Base-by-base conservation (phyloP, 2,329 filamentous ascomycete genomes). In the Dothidotthia symphoricarpi region DNA sequence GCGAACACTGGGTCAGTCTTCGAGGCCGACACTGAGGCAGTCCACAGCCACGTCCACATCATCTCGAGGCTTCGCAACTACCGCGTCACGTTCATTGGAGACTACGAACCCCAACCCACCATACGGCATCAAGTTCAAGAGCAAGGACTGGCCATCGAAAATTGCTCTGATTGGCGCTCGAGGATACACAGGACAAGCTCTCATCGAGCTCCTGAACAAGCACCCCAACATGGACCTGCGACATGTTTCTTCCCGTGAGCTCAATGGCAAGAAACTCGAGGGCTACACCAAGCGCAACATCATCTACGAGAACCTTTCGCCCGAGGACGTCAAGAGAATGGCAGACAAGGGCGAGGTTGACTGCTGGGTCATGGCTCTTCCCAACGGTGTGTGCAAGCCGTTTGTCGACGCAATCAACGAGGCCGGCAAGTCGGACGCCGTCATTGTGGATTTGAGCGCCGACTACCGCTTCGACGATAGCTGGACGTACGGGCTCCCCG, bases 361-460 rank as follows among this genome's bases (percentile, higher is more conserved):
- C 72, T 93, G 87, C 71, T 97, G 90, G 90, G 87, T 97, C 29
- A 93, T 97, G 87, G 93, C 93, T 24, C 81, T 97, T 19, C 93
- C 91, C 29, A 98, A 97, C 61, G 87, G 88, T 45, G 88, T 95
- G 33, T 96, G 88, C 80, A 86, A 89, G 71, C 90, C 93, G 0
- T 98, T 85, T 54, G 85, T 97, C 8, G 88, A 97, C 49, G 91
- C 91, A 6, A 80, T 97, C 36, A 80, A 90, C 55, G 78, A 85
- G 59, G 80, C 77, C 22, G 81, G 81, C 41, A 73, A 72, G 34
- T 64, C 72, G 57, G 78, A 78, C 46, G 89, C 86, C 54, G 74
- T 97, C 27, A 86, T 97, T 52, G 77, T 98, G 30, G 93, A 98
- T 66, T 78, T 98, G 24, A 95, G 89, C n/a, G 93, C 93, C 43